Evolutionary conservation across 352 stramenopile genomes (phyloP), one percentile per base, ranked within the genome.

Genomic region (Pythium grandisporangium): DNA sequence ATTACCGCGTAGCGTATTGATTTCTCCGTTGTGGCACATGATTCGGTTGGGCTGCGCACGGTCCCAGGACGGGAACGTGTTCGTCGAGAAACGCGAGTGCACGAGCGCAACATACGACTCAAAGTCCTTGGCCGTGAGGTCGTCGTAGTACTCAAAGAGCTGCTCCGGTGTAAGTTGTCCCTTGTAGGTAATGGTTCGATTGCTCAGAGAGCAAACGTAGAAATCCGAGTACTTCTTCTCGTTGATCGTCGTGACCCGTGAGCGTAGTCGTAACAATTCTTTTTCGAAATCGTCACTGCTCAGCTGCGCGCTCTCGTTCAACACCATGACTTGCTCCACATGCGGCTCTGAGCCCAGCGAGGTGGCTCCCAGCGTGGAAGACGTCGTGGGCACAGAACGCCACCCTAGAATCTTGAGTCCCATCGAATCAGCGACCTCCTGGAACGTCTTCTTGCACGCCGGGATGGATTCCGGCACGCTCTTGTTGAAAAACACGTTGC

Each of bases 21-120:
- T 98, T 66, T 98, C 95, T 20, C 95, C 95, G 66, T 98, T 98
- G 79, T 98, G 94, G 45, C 93, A 98, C 87, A 98, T 97, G 66
- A 98, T 97, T 22, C 93, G 85, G 53, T 98, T 97, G 19, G 95
- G 95, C 68, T 98, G 93, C 16, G 92, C 92, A 48, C 91, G 75
- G 56, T 96, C 87, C 93, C 94, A 98, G 0, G 84, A 97, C 6
- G 94, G 94, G 58, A 98, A 98, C 25, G 95, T 98, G 66, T 99
- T 99, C 33, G 95, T 99, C n/a, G 79, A 96, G 69, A 98, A 99
- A 19, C 95, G 78, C 37, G 87, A 97, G 73, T 99, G 95, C 1
- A 99, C 94, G 2, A 99, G 65, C 23, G 86, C 85, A 30, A 98
- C 63, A 53, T 98, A 94, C 19, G 86, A 95, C 26, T 77, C 66